Conservation (phyloP, 2,329 filamentous ascomycete species). For the Simplicillium sp. region DNA sequence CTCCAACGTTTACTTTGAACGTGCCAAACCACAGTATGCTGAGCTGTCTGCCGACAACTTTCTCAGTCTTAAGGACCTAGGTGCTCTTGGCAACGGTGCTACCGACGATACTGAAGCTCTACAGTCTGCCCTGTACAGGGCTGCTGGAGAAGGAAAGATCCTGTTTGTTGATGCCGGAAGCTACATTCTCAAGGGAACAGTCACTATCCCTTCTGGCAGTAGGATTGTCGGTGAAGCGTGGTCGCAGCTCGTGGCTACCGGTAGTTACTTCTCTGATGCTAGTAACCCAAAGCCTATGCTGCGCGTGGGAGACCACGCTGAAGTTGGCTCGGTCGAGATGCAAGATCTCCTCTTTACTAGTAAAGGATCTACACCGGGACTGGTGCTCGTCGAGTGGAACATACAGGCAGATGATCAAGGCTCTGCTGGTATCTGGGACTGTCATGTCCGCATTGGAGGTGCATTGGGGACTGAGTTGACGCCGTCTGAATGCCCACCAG, state of each 20-base stretch:
- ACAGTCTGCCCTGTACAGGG: conserved; percentile 18
- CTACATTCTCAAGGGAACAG: conserved; percentile 27
- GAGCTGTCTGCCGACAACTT: conserved; percentile 8
- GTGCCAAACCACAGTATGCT: conserved; percentile 47
- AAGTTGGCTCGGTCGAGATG: conserved; percentile 57
- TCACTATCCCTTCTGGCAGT: conserved; percentile 20
- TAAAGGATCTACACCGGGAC: conserved; percentile 54
- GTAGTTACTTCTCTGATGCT: conserved; percentile 9
- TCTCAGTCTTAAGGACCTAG: conserved; percentile 8
- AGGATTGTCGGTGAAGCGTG: conserved; percentile 28
- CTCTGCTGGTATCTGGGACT: conserved; percentile 45
- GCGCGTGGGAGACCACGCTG: conserved; percentile 51
- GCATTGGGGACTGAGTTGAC: conserved; percentile 57
- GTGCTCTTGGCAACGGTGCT: background rate
- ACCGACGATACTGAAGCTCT: conserved; percentile 45
- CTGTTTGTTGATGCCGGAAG: conserved; percentile 28
- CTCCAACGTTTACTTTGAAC: conserved; percentile 28
- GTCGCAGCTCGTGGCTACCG: conserved; percentile 15
- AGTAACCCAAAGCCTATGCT: conserved; percentile 48
- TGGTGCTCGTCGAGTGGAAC: conserved; percentile 62
- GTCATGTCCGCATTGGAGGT: conserved; percentile 65
- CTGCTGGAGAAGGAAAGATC: background rate
- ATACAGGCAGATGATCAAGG: conserved; percentile 6
- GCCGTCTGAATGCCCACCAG: conserved; percentile 49
- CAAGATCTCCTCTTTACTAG: conserved; percentile 60